phyloP scores from a whole-genome alignment of 2,329 filamentous ascomycete species.

The Orbilia ellipsospora region DNA sequence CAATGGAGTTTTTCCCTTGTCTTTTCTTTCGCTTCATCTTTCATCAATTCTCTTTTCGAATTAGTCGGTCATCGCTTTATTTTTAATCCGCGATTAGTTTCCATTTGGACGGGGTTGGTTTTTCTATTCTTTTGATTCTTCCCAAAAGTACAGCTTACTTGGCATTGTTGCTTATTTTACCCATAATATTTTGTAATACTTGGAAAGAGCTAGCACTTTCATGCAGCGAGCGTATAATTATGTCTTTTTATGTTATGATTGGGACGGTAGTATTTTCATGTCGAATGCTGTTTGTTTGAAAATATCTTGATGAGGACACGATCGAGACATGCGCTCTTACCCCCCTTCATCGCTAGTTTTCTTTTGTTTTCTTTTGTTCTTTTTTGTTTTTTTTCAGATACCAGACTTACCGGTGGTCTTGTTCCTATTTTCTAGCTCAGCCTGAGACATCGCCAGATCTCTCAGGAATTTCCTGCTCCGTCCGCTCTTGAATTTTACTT shows the following conservation, averaged over 20 bases:
- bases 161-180: not conserved
- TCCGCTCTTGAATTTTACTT: no score
- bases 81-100: not conserved
- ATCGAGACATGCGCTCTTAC: not conserved
- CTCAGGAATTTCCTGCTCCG: no score
- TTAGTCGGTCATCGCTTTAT: not conserved
- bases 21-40: not conserved
- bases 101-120: not conserved
- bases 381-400: conserved; percentile 12
- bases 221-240: conserved; percentile 26
- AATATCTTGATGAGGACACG: not conserved
- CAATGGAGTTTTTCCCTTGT: conserved; percentile 22
- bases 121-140: conserved; percentile 2
- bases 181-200: conserved; percentile 29
- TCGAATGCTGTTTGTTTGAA: conserved; percentile 5
- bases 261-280: conserved; percentile 8
- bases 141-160: no score
- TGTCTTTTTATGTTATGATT: conserved; percentile 19
- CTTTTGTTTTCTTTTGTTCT: not conserved
- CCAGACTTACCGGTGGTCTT: not conserved
- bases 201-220: conserved; percentile 7
- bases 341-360: not conserved
- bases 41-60: not conserved
- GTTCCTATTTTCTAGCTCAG: not conserved
- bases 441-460: no score